These are phyloP conservation scores for Penicillium manginii DNA, from an alignment of 495 filamentous ascomycete species.

Conservation along the genomic window DNA sequence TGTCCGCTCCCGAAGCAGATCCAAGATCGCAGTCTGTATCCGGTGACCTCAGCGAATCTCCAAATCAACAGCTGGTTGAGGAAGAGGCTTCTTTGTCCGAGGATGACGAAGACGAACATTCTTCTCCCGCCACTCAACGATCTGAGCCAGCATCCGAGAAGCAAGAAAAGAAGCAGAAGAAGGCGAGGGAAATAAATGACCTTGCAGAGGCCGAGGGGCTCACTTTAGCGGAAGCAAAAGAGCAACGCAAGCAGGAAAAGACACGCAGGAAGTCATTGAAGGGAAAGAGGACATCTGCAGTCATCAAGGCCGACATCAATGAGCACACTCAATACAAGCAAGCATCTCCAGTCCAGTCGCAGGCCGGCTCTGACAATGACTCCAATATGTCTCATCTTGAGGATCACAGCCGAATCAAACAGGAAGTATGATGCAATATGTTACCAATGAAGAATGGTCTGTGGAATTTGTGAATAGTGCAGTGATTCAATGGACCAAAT, in stretches of 20 bases:
- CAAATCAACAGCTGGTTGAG: not conserved
- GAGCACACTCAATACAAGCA: not conserved
- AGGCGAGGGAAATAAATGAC: not conserved
- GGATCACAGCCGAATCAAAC: not conserved
- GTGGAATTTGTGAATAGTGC: not conserved
- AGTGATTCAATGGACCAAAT: not conserved
- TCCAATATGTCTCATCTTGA: not conserved
- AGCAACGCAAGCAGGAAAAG: conserved; percentile 13
- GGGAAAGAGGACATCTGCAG: not conserved
- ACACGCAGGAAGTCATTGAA: conserved; percentile 6
- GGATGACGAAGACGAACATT: not conserved
- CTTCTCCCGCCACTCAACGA: not conserved
- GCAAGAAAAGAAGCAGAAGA: not conserved
- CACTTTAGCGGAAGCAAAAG: conserved; percentile 5
- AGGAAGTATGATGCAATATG: not conserved
- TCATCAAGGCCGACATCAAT: not conserved
- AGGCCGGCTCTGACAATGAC: not conserved
- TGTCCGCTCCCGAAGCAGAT: not conserved
- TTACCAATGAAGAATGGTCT: not conserved
- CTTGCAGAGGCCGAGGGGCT: not conserved
- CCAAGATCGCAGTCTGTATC: no score
- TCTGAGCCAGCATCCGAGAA: not conserved
- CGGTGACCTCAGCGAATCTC: no score
- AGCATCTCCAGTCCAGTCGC: not conserved
- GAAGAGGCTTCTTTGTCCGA: not conserved